Evolutionary conservation across 2,329 filamentous ascomycete genomes (phyloP), one percentile per base, ranked within the genome.

Genomic region (Aureobasidium namibiae): DNA sequence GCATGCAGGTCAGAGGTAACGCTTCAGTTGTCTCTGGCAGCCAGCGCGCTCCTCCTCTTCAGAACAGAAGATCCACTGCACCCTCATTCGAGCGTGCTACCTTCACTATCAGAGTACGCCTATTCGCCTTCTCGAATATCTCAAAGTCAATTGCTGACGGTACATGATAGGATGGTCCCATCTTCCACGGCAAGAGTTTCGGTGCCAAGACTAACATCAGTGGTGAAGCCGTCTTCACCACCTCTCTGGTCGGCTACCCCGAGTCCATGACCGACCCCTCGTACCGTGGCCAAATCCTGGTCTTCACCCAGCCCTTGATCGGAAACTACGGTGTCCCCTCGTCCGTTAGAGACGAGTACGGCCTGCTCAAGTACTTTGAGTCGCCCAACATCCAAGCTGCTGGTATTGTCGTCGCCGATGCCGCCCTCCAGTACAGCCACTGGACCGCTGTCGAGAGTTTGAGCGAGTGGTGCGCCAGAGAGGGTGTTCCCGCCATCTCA

Each of bases 271-370:
- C 83, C 69, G 84, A 86, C 65, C 84, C 84, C 13, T 86, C 84
- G 60, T 87, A 87, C 73, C 83, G 84, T 66, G 84, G 94, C 66
- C 94, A 99, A 80, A 97, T 99, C 67, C 82, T 99, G 67, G 92
- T 97, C 75, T 96, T 97, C 81, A 99, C 94, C 65, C 92, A 96
- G 74, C 94, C 94, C 36, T 79, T 99, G 67, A 96, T 99, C 70
- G 94, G 94, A 72, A 99, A 99, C 82, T 99, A 99, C 73, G 94
- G 94, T 68, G 92, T 99, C 18, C 94, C 94, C 16, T 95, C 91
- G 33, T 85, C 81, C 64, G 82, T 86, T 69, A 87, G 90, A 65
- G 94, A 99, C 74, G 79, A 92, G 74, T 89, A 85, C 75, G 94
- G 94, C 68, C 84, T 99, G 61, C 82, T 97, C 73, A 94, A 94